Evolutionary conservation across 2,329 filamentous ascomycete genomes (phyloP).

Genomic region (Waltergamsia citrina): DNA sequence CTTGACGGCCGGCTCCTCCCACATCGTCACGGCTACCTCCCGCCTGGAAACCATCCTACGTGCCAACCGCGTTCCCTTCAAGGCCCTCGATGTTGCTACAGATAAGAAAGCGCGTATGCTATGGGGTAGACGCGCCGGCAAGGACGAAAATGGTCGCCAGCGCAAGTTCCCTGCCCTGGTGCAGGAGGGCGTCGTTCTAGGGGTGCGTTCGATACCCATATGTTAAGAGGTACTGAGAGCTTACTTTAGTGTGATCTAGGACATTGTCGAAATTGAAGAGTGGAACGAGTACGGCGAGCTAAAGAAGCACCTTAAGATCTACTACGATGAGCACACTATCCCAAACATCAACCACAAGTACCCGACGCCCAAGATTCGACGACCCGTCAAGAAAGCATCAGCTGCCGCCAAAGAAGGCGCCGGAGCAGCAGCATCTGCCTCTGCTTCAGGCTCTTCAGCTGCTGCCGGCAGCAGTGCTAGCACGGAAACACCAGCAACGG

Average conservation of each 20-base stretch:
- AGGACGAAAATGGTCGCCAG: conserved; percentile 47
- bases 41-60: conserved; percentile 93
- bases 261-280: conserved; percentile 89
- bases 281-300: conserved; percentile 99
- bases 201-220: conserved; percentile 47
- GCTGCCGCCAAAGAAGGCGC: conserved; percentile 11
- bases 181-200: conserved; percentile 76
- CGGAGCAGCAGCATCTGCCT: conserved; percentile 14
- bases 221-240: conserved; percentile 1
- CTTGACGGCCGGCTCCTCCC: conserved; percentile 86
- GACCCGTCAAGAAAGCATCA: conserved; percentile 21
- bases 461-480: conserved; percentile 10
- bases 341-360: conserved; percentile 44
- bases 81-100: conserved; percentile 81
- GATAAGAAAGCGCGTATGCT: conserved; percentile 82
- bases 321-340: conserved; percentile 53
- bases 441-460: conserved; percentile 12
- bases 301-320: conserved; percentile 70
- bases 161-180: conserved; percentile 85
- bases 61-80: conserved; percentile 90
- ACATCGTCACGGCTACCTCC: conserved; percentile 93
- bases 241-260: conserved; percentile 39
- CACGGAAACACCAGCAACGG: conserved; percentile 10
- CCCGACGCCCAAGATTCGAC: conserved; percentile 21
- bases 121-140: conserved; percentile 76